Base-by-base conservation (phyloP, 2,329 filamentous ascomycete species). In the Fusarium humuli region DNA sequence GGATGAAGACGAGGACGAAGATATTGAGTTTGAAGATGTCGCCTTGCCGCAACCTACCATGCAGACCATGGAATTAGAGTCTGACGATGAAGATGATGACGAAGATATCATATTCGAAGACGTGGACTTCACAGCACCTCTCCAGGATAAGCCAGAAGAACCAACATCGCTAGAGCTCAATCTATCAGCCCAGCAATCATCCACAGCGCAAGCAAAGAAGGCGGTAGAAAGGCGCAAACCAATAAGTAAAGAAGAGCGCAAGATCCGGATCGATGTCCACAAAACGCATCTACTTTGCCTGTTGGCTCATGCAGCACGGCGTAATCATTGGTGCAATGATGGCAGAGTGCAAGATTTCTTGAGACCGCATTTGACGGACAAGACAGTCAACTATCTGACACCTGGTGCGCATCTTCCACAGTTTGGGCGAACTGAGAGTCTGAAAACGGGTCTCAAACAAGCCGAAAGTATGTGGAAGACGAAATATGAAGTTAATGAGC, bases 261-360 rank as follows among this genome's bases (percentile, higher is more conserved):
- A 81, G 45, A 81, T 78, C 16, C 88, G 94, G 22, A 78, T 96
- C 30, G 87, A 93, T 54, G 85, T 94, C n/a, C 96, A 99, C 79
- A 97, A 95, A 79, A 84, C 90, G 66, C 94, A 99, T 80, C 71
- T 98, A 1, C 82, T 98, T 16, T 97, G 93, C 77, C 84, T 99
- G 3, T 80, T 99, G 18, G 88, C 90, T 12, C 93, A 98, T 79
- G 86, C 91, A 18, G 87, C 92, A 70, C 84, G 89, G 61, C 89
- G 94, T 58, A 99, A 98, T 76, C 83, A 87, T 57, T 98, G 95
- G 94, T 98, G 94, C 81, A 97, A 97, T 75, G 91, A 95, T 76
- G 74, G 82, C 16, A 81, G 86, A 60, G 87, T 92, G 11, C 93
- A 97, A 76, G 85, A 83, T 42, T 81, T 80, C n/a, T 80, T 97